phyloP scores from a whole-genome alignment of 108 stramenopile species.

The Nitzschia sp. region DNA sequence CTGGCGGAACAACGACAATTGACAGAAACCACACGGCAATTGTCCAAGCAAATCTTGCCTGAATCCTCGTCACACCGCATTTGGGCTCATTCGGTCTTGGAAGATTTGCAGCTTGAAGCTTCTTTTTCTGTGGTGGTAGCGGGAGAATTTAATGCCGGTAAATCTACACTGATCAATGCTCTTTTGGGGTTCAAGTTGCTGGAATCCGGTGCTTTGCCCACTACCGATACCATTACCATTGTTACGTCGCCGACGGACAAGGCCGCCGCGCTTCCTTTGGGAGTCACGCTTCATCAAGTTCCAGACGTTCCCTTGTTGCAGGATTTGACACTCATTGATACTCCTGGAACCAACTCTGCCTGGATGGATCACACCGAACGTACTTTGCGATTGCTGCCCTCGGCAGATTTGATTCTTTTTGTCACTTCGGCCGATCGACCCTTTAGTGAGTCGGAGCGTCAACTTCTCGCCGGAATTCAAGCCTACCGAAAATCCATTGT shows the following conservation, averaged over 20 bases:
- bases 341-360: slow-evolving; percentile 84
- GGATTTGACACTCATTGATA: slow-evolving; percentile 78
- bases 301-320: slow-evolving; percentile 53
- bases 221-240: slow-evolving; percentile 75
- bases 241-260: neutral
- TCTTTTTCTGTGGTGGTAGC: slow-evolving; percentile 78
- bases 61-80: slow-evolving; percentile 20
- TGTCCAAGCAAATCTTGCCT: slow-evolving; percentile 45
- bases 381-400: slow-evolving; percentile 66
- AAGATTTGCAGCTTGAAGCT: slow-evolving; percentile 34
- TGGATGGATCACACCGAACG: slow-evolving; percentile 69
- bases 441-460: slow-evolving; percentile 71
- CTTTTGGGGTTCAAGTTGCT: slow-evolving; percentile 71
- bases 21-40: slow-evolving; percentile 39
- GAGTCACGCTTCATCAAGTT: slow-evolving; percentile 39
- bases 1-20: slow-evolving; percentile 53
- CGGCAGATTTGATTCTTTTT: slow-evolving; percentile 82
- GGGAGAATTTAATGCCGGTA: slow-evolving; percentile 88
- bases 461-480: slow-evolving; percentile 59
- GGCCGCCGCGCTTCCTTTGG: slow-evolving; percentile 12
- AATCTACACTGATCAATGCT: slow-evolving; percentile 83
- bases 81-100: slow-evolving; percentile 6
- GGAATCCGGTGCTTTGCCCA: slow-evolving; percentile 77
- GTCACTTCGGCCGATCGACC: slow-evolving; percentile 85
- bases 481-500: slow-evolving; percentile 74